Conservation (phyloP, 352 stramenopile species). For the Pythium volutum region DNA sequence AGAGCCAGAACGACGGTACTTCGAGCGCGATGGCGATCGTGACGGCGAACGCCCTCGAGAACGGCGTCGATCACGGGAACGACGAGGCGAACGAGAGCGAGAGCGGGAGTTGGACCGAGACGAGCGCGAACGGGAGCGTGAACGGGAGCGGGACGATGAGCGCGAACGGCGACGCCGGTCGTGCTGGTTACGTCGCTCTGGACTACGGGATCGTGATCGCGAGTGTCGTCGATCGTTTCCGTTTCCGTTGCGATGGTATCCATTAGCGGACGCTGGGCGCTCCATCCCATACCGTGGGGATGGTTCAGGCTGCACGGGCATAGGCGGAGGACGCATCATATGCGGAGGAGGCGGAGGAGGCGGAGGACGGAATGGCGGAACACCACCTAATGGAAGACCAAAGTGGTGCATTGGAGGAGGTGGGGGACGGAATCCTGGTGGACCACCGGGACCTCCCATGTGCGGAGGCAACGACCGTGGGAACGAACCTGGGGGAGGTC, state of each 20-base stretch:
- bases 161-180: constrained; percentile 22
- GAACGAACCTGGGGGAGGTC: constrained; percentile 12
- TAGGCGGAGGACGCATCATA: background rate
- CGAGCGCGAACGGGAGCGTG: constrained; percentile 21
- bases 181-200: constrained; percentile 4
- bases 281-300: constrained; percentile 8
- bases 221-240: background rate
- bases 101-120: constrained; percentile 33
- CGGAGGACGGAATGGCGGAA: constrained; percentile 16
- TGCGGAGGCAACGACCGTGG: constrained; percentile 11
- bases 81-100: constrained; percentile 29
- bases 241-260: constrained; percentile 11
- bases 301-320: background rate
- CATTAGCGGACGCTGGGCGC: background rate
- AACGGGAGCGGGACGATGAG: constrained; percentile 28
- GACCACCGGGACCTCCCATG: constrained; percentile 2
- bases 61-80: constrained; percentile 24
- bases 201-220: constrained; percentile 22
- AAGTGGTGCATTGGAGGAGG: constrained; percentile 9
- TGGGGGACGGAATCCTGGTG: constrained; percentile 10
- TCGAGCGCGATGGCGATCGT: constrained; percentile 12
- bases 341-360: constrained; percentile 6
- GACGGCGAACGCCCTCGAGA: constrained; percentile 12
- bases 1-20: constrained; percentile 8
- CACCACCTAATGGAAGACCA: background rate